phyloP scores from a whole-genome alignment of 306 rosid genomes.

The Leucaena leucocephala region DNA sequence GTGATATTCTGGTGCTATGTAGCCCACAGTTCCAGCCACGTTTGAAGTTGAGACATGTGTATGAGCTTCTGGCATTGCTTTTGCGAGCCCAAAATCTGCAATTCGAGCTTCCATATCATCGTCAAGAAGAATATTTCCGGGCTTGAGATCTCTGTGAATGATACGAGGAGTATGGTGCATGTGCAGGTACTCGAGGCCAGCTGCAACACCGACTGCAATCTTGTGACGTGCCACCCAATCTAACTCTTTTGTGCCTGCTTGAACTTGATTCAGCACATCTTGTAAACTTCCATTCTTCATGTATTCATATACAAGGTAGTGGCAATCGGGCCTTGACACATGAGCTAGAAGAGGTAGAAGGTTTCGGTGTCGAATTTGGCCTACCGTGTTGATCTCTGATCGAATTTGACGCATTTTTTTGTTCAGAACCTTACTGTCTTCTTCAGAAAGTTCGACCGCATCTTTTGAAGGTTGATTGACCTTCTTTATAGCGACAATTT shows the following conservation, averaged over 20 bases:
- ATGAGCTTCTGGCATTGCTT: conserved; percentile 72
- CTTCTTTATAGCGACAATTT: conserved; percentile 81
- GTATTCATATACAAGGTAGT: conserved; percentile 81
- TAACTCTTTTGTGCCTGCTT: conserved; percentile 47
- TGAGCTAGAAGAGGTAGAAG: conserved; percentile 84
- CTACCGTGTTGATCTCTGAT: conserved; percentile 86
- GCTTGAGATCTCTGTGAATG: conserved; percentile 85
- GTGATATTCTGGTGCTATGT: conserved; percentile 90
- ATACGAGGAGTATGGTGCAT: conserved; percentile 63
- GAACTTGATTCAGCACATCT: conserved; percentile 45
- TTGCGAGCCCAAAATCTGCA: conserved; percentile 95
- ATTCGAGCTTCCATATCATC: conserved; percentile 92
- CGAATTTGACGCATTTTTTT: conserved; percentile 84
- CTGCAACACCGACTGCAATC: conserved; percentile 70
- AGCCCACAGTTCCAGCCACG: conserved; percentile 85
- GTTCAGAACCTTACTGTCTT: conserved; percentile 66
- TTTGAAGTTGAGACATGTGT: conserved; percentile 76
- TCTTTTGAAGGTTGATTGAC: conserved; percentile 74
- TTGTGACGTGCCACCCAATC: conserved; percentile 74
- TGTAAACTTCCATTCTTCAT: conserved; percentile 95
- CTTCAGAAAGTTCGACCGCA: conserved; percentile 56
- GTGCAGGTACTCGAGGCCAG: conserved; percentile 95
- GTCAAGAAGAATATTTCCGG: conserved; percentile 79
- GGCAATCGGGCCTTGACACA: conserved; percentile 74
- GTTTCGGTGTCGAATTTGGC: conserved; percentile 83